These are phyloP conservation scores for Ganoderma boninense DNA, from an alignment of 1,284 basidiomycete genomes.

Conservation along the genomic window DNA sequence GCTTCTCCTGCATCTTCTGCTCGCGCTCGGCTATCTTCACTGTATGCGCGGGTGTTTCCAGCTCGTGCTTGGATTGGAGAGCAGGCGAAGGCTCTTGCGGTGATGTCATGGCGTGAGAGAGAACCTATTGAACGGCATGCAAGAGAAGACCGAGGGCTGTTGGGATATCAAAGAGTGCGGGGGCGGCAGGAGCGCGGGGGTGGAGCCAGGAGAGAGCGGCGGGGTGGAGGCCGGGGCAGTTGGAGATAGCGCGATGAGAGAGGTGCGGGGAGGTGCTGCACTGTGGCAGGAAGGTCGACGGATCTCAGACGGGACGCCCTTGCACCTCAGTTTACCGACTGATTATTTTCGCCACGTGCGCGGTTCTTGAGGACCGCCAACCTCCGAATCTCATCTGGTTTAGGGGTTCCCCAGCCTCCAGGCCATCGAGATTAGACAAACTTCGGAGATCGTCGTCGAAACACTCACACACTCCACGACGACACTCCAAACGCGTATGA, in stretches of 20 bases:
- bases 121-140: conserved; percentile 24
- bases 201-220: conserved; percentile 14
- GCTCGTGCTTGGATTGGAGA: conserved; percentile 20
- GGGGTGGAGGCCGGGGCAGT: conserved; percentile 8
- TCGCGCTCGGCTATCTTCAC: conserved; percentile 24
- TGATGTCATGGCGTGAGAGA: conserved; percentile 34
- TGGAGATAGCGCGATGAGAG: conserved; percentile 7
- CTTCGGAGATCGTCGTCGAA: not conserved
- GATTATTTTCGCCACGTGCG: conserved; percentile 17
- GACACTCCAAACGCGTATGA: not conserved
- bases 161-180: not conserved
- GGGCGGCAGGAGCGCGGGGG: not conserved
- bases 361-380: not conserved
- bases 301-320: conserved; percentile 18
- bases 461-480: not conserved
- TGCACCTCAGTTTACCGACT: not conserved
- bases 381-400: not conserved
- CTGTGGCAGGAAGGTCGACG: conserved; percentile 20
- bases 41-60: conserved; percentile 20
- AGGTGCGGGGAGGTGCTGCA: conserved; percentile 13
- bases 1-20: conserved; percentile 23
- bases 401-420: not conserved
- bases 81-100: conserved; percentile 25
- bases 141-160: conserved; percentile 9
- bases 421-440: not conserved